These are phyloP conservation scores for Bifiguratus adelaidae DNA, from an alignment of 192 early-diverging fungal species.

Conservation along the genomic window DNA sequence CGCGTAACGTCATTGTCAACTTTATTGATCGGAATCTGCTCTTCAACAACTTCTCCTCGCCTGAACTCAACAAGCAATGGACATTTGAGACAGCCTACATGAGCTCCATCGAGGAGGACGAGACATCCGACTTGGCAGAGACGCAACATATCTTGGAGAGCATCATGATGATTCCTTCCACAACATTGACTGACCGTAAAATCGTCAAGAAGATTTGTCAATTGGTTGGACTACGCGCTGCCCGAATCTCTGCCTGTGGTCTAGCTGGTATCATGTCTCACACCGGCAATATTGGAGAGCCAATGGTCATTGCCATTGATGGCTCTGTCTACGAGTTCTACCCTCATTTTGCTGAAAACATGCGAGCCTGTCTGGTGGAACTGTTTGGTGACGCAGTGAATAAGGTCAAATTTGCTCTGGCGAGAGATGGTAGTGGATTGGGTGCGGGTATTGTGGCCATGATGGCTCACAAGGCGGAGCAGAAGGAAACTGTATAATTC, in stretches of 20 bases:
- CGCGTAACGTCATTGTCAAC: slow-evolving; percentile 59
- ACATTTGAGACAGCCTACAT: slow-evolving; percentile 56
- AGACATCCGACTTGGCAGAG: slow-evolving; percentile 40
- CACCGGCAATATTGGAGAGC: background rate
- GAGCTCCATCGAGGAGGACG: slow-evolving; percentile 50
- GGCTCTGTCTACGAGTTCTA: slow-evolving; percentile 80
- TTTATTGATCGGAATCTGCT: slow-evolving; percentile 63
- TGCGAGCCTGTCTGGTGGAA: slow-evolving; percentile 52
- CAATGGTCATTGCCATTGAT: slow-evolving; percentile 69
- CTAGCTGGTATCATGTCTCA: slow-evolving; percentile 3
- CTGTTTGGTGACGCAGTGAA: slow-evolving; percentile 64
- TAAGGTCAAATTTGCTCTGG: slow-evolving; percentile 47
- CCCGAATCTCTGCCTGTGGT: slow-evolving; percentile 57
- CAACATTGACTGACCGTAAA: slow-evolving; percentile 56
- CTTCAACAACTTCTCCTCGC: slow-evolving; percentile 49
- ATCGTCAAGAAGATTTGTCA: slow-evolving; percentile 66
- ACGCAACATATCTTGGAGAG: slow-evolving; percentile 55
- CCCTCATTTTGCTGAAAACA: slow-evolving; percentile 64
- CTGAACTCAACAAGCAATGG: slow-evolving; percentile 45
- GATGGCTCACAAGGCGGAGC: slow-evolving; percentile 14
- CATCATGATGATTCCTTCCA: slow-evolving; percentile 39
- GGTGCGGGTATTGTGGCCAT: slow-evolving; percentile 61
- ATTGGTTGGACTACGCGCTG: slow-evolving; percentile 66
- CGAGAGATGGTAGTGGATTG: slow-evolving; percentile 60
- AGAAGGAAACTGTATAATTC: background rate